These are phyloP conservation scores for Trichocomaceae sp. DNA, from an alignment of 2,329 filamentous ascomycete genomes.

Conservation along the genomic window DNA sequence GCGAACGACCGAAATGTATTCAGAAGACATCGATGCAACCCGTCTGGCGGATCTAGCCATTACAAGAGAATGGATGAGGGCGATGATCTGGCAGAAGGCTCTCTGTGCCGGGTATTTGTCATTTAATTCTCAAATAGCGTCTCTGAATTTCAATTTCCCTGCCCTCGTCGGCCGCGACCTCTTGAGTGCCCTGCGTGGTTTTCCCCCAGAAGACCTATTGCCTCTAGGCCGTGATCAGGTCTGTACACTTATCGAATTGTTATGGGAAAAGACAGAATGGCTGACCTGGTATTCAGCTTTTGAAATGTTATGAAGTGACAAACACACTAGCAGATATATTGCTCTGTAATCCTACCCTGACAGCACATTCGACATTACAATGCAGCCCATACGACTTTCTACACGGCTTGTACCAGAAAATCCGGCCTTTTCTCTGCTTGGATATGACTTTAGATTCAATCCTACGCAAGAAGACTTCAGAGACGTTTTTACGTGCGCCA, in stretches of 20 bases:
- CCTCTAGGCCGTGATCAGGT: slow-evolving; percentile 28
- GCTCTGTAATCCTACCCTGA: slow-evolving; percentile 15
- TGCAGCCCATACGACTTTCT: slow-evolving; percentile 24
- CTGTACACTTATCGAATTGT: slow-evolving; percentile 4
- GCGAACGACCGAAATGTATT: slow-evolving; percentile 15
- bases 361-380: slow-evolving; percentile 13
- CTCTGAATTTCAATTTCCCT: slow-evolving; percentile 25
- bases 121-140: slow-evolving; percentile 16
- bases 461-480: slow-evolving; percentile 23
- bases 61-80: slow-evolving; percentile 29
- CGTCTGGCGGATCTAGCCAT: slow-evolving; percentile 25
- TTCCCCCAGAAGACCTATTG: slow-evolving; percentile 22
- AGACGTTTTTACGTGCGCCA: slow-evolving; percentile 22
- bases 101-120: slow-evolving; percentile 22
- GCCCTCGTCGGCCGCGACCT: slow-evolving; percentile 21
- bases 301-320: slow-evolving; percentile 29
- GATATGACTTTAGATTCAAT: slow-evolving; percentile 23
- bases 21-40: slow-evolving; percentile 15
- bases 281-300: slow-evolving; percentile 16
- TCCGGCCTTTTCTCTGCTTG: slow-evolving; percentile 24
- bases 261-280: not conserved
- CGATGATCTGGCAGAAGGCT: slow-evolving; percentile 27
- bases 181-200: slow-evolving; percentile 19
- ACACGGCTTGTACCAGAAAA: slow-evolving; percentile 26
- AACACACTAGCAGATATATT: slow-evolving; percentile 27